Evolutionary conservation across 768 basidiomycete species (phyloP), one percentile per base, ranked within the genome.

Genomic region (Pisolithus albus): DNA sequence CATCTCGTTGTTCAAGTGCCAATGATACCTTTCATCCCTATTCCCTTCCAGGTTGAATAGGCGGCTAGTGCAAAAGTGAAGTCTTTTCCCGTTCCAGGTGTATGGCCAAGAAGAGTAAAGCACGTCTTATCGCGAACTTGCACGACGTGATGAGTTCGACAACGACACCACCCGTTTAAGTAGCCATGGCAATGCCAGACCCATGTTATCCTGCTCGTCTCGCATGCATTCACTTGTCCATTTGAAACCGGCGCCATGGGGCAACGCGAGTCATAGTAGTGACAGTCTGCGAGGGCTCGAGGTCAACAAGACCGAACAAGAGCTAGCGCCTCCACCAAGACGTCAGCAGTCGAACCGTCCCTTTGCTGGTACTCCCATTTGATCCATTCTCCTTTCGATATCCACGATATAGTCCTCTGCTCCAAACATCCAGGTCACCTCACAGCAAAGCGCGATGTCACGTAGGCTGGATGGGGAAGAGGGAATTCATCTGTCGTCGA

Each of bases 1-100:
- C 26, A 26, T 26, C 26, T 26, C 26, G 26, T 26, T 7, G 26
- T 26, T 26, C 26, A 26, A 26, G 26, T 26, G 26, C 26, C 7
- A 26, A 26, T 26, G 26, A 26, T 26, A 26, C 26, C 26, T 26
- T 5, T 26, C 26, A 4, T 26, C 26, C 26, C 7, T 26, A 3
- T 26, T 26, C 26, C 26, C 26, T 26, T 26, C 26, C 26, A 7
- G 26, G 4, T 26, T 26, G 26, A 26, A 26, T 26, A 5, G 26
- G n/a, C 81, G 0, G 92, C 95, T 18, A 98, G 70, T 2, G 96
- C 93, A 24, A 23, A 23, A 98, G 80, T 0, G 96, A 95, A 0
- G 96, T 26, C 26, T 99, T 73, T 99, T 10, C 96, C 95, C 3
- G 95, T 99, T n/a, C 95, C 94, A 1, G 95, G 95, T 21, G 92